A percentile compares a stretch with the other conserved stretches of the same genome.
These are phyloP conservation scores for Kuraishia cidri DNA, from an alignment of 805 yeast genomes.

Conservation along the genomic window DNA sequence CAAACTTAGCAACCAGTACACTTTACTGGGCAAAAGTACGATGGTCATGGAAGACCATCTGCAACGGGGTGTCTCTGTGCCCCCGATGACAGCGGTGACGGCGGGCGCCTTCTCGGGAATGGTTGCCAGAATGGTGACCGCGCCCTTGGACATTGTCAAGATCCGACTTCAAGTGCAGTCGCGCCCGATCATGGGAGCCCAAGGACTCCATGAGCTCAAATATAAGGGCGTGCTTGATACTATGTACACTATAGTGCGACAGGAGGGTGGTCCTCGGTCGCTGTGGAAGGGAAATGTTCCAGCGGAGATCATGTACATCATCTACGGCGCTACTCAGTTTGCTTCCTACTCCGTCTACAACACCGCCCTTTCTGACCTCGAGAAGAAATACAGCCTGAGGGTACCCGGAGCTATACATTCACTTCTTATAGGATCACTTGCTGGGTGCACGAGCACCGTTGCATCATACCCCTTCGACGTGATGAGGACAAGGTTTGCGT, in stretches of 20 bases:
- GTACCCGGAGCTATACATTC: conserved; percentile 32
- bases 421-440: conserved; percentile 57
- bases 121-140: conserved; percentile 38
- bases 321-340: conserved; percentile 85
- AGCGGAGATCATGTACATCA: conserved; percentile 76
- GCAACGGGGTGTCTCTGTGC: conserved; percentile 37
- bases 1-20: too few species aligned
- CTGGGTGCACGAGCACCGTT: conserved; percentile 70
- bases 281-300: conserved; percentile 98
- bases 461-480: conserved; percentile 85
- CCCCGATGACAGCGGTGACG: conserved; percentile 41
- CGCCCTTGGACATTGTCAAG: conserved; percentile 76
- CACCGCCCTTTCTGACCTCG: conserved; percentile 23
- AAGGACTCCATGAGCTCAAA: conserved; percentile 8
- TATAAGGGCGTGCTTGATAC: conserved; percentile 28
- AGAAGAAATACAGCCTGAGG: conserved; percentile 11
- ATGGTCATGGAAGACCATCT: conserved; percentile 4
- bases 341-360: conserved; percentile 56
- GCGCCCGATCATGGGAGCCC: conserved; percentile 8
- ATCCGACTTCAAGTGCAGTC: conserved; percentile 60
- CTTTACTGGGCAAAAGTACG: too few species aligned
- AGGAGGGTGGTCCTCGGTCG: conserved; percentile 62
- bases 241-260: conserved; percentile 29
- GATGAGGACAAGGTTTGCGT: conserved; percentile 80
- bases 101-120: conserved; percentile 73